Evolutionary conservation across 2,329 filamentous ascomycete species (phyloP).

Genomic region (Apiospora aurea): DNA sequence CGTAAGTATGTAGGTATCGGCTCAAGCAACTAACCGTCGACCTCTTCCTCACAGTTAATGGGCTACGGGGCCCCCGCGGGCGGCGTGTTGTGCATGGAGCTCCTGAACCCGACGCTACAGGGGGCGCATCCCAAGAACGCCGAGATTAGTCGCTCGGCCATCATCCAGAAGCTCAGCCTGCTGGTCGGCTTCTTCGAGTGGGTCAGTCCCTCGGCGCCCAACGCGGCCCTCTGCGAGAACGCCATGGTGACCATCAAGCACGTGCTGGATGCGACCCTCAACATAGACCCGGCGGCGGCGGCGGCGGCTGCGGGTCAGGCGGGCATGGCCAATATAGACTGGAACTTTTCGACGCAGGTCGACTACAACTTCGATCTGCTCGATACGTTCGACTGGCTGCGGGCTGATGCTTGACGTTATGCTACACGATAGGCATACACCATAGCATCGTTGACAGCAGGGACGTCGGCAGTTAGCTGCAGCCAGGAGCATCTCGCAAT

Average conservation of each 20-base stretch:
- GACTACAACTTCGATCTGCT: slow-evolving; percentile 57
- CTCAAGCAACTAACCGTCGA: neutral
- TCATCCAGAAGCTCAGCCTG: slow-evolving; percentile 60
- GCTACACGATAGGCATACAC: neutral
- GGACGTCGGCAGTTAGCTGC: too few relatives aligned
- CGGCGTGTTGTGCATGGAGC: slow-evolving; percentile 58
- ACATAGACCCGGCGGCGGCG: slow-evolving; percentile 39
- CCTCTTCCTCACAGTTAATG: slow-evolving; percentile 49
- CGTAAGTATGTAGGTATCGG: neutral
- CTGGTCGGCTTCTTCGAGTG: slow-evolving; percentile 59
- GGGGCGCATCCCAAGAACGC: slow-evolving; percentile 43
- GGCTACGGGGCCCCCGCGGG: slow-evolving; percentile 56
- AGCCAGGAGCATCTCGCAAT: too few relatives aligned
- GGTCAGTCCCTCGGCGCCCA: slow-evolving; percentile 56
- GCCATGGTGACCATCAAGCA: slow-evolving; percentile 57
- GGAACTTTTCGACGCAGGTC: slow-evolving; percentile 43
- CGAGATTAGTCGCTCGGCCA: slow-evolving; percentile 52
- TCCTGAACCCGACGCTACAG: slow-evolving; percentile 51
- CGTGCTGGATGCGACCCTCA: slow-evolving; percentile 58
- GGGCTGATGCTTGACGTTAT: slow-evolving; percentile 33
- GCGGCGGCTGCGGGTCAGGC: slow-evolving; percentile 25
- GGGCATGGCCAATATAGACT: slow-evolving; percentile 40
- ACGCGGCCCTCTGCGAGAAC: slow-evolving; percentile 54
- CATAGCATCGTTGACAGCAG: too few relatives aligned
- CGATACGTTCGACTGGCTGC: slow-evolving; percentile 57